Base-by-base conservation (phyloP, 192 early-diverging fungal genomes). In the Coemansia sp. region DNA sequence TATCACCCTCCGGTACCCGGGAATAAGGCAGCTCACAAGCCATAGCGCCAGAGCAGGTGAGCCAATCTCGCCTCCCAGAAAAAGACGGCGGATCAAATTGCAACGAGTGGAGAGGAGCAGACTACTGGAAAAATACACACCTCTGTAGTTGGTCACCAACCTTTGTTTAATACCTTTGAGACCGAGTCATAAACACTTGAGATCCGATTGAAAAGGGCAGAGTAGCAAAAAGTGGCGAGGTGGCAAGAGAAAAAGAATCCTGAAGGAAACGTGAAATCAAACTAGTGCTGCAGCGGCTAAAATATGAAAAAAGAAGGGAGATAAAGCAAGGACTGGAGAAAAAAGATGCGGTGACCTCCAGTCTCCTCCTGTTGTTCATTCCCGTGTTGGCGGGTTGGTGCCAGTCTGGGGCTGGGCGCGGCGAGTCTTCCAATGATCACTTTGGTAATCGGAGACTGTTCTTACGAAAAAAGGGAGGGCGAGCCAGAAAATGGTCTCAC, bases 401-500 rank as follows among this genome's bases (percentile, higher is more conserved):
- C n/a, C n/a, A n/a, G 42, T 45, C 42, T 45, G 42, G 42, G 42
- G 42, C 42, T 45, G 5, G 42, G 0, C 7, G 42, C 18, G 6
- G 14, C 7, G 16, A 45, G 42, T 16, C 42, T 45, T 45, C 42
- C 42, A 45, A 45, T 45, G n/a, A 45, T n/a, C 42, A 45, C 42
- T 45, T 9, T 48, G 50, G 50, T 53, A 53, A 53, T 53, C 50
- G 50, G 28, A 53, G 50, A 53, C 50, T 28, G 10, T 28, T 28
- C 23, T 26, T 6, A 1, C 25, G 25, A 53, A 53, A 53, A 53
- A 14, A 26, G 26, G 50, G 4, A 53, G 13, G 28, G 26, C 20
- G 25, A 21, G 0, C 6, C 2, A 45, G 18, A 43, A 45, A 45
- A 20, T 45, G 42, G 42, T 45, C 42, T 45, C 42, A 45, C 20